Conservation (phyloP, 768 basidiomycete genomes). For the Mycena kentingensis region DNA sequence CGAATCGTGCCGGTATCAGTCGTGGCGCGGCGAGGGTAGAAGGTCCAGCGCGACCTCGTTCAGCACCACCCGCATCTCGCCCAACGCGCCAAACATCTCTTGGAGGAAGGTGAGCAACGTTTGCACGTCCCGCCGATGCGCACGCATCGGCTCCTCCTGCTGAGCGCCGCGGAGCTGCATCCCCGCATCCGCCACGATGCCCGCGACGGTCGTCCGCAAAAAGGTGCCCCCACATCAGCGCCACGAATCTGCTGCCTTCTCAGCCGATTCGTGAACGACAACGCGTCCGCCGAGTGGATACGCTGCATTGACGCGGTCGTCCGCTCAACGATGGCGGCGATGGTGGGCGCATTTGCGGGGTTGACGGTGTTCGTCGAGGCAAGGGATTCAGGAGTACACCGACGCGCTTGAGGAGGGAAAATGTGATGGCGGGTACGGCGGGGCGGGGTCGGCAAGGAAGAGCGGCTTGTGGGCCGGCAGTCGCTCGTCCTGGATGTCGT, state of each 20-base stretch:
- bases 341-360: constrained; percentile 35
- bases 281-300: constrained; percentile 75
- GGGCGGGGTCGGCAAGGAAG: constrained; percentile 60
- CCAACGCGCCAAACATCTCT: constrained; percentile 82
- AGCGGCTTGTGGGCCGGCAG: constrained; percentile 45
- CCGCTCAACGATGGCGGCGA: constrained; percentile 53
- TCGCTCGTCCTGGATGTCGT: constrained; percentile 36
- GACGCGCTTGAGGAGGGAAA: constrained; percentile 57
- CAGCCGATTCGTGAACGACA: constrained; percentile 84
- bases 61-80: constrained; percentile 75
- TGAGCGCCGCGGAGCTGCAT: constrained; percentile 69
- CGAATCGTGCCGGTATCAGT: constrained; percentile 45
- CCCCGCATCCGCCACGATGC: constrained; percentile 79
- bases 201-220: constrained; percentile 76
- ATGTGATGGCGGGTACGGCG: constrained; percentile 71
- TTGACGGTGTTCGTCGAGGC: background rate
- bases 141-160: constrained; percentile 74
- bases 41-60: constrained; percentile 91
- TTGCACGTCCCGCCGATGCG: constrained; percentile 78
- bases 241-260: constrained; percentile 88
- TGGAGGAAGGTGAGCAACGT: constrained; percentile 81
- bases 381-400: constrained; percentile 16
- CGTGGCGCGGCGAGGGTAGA: constrained; percentile 29
- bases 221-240: constrained; percentile 85
- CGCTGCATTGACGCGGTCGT: constrained; percentile 45